These are phyloP conservation scores for Halophytophthora polymorphica DNA, from an alignment of 352 stramenopile species.

Conservation along the genomic window DNA sequence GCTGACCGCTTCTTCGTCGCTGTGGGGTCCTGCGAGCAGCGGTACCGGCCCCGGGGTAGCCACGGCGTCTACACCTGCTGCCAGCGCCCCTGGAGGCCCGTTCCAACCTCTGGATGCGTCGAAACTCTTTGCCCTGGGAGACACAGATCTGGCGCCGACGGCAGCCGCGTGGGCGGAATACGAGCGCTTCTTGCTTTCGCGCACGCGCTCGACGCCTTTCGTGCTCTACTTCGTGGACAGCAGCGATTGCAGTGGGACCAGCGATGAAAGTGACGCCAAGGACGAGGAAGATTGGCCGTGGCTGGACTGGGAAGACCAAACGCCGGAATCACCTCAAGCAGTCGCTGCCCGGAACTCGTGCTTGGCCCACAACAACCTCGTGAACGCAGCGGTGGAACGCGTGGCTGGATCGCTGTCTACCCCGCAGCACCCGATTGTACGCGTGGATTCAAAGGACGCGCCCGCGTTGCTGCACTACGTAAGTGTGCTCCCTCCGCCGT, in stretches of 20 bases:
- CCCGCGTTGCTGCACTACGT: constrained; percentile 34
- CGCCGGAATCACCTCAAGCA: not conserved
- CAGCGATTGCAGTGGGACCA: not conserved
- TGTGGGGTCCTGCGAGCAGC: too few relatives aligned
- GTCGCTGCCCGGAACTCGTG: constrained; percentile 4
- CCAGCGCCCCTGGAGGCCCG: too few relatives aligned
- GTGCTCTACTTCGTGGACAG: constrained; percentile 23
- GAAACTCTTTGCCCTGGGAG: not conserved
- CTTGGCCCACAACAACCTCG: constrained; percentile 15
- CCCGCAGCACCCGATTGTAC: constrained; percentile 24
- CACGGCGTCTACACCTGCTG: too few relatives aligned
- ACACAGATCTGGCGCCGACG: not conserved
- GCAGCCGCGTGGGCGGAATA: constrained; percentile 26
- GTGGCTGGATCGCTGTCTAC: constrained; percentile 16
- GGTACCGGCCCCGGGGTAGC: too few relatives aligned
- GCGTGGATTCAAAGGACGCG: constrained; percentile 18
- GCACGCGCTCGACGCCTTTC: constrained; percentile 13
- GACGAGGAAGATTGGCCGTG: constrained; percentile 5
- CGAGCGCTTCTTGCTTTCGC: constrained; percentile 30
- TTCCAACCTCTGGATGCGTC: not conserved
- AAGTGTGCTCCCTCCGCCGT: too few relatives aligned
- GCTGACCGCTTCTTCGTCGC: too few relatives aligned
- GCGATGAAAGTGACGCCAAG: constrained; percentile 5
- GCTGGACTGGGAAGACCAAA: not conserved
- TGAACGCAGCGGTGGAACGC: constrained; percentile 15